A percentile compares a stretch with the other conserved stretches of the same genome.
Conservation (phyloP, 441 rosid genomes). For the Melastoma candidum region DNA sequence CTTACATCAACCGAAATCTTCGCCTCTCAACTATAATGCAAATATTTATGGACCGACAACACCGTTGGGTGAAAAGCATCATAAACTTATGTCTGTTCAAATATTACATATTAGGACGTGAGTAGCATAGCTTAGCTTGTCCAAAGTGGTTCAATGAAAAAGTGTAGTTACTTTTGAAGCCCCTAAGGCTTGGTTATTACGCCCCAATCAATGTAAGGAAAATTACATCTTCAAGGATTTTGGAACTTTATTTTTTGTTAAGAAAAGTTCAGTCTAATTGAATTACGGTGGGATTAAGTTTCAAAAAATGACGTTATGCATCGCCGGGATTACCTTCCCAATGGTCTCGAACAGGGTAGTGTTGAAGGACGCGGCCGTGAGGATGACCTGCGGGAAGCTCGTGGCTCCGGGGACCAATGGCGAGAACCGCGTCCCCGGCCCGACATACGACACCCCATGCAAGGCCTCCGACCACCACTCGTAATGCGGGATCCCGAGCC, state of each 20-base stretch:
- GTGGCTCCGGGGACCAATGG: slow-evolving; percentile 73
- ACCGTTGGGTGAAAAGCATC: too few species aligned
- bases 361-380: slow-evolving; percentile 88
- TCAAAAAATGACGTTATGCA: neutral
- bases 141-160: neutral
- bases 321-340: slow-evolving; percentile 53
- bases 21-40: too few species aligned
- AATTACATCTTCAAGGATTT: too few species aligned
- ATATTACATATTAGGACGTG: neutral
- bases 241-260: too few species aligned
- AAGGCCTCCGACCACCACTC: slow-evolving; percentile 98
- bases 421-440: slow-evolving; percentile 58
- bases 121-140: too few species aligned
- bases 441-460: slow-evolving; percentile 79
- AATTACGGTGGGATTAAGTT: neutral
- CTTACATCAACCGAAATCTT: too few species aligned
- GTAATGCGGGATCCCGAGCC: slow-evolving; percentile 73
- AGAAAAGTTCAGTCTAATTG: too few species aligned
- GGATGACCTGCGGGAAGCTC: slow-evolving; percentile 89
- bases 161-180: too few species aligned
- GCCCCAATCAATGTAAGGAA: too few species aligned
- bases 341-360: slow-evolving; percentile 65
- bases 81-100: too few species aligned
- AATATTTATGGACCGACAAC: too few species aligned
- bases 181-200: too few species aligned